Evolutionary conservation across 2,329 filamentous ascomycete genomes (phyloP).

Genomic region (Trichoderma simmonsii): DNA sequence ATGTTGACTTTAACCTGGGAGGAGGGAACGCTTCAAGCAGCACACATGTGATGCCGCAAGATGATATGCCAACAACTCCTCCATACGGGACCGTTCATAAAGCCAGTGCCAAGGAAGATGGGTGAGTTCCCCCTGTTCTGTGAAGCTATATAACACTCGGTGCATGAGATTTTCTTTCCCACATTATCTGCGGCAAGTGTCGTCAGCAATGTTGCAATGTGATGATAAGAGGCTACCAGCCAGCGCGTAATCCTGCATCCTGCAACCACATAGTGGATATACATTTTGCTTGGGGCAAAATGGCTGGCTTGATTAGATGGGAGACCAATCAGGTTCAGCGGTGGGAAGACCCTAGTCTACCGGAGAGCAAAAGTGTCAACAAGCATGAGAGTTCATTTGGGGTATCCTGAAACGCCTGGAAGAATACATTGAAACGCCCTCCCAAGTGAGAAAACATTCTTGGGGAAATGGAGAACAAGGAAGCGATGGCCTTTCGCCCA

Average conservation of each 20-base stretch:
- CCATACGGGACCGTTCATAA: conserved; percentile 43
- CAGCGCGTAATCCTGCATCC: conserved; percentile 14
- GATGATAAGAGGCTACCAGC: conserved; percentile 22
- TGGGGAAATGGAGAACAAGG: conserved; percentile 1
- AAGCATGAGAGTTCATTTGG: conserved; percentile 19
- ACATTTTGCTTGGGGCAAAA: conserved; percentile 23
- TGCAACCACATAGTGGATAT: conserved; percentile 18
- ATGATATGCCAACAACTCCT: conserved; percentile 32
- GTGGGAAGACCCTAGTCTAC: conserved; percentile 25
- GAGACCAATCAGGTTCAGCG: conserved; percentile 28
- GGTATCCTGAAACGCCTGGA: conserved; percentile 15
- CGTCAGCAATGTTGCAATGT: conserved; percentile 20
- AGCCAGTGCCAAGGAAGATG: conserved; percentile 60
- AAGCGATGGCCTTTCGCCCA: conserved; percentile 4
- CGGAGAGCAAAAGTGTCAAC: conserved; percentile 24
- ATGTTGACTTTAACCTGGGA: conserved; percentile 58
- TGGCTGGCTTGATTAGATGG: conserved; percentile 30
- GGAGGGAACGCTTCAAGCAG: conserved; percentile 31
- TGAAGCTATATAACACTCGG: not conserved
- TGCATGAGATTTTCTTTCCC: not conserved
- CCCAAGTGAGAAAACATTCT: conserved; percentile 7
- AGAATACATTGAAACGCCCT: conserved; percentile 7
- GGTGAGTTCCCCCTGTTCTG: conserved; percentile 35
- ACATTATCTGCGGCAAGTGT: conserved; percentile 11
- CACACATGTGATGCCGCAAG: conserved; percentile 26